A percentile compares a stretch with the other conserved stretches of the same genome.
Evolutionary conservation across 2,329 filamentous ascomycete species (phyloP).

Genomic region (Hypoxylon sp.): DNA sequence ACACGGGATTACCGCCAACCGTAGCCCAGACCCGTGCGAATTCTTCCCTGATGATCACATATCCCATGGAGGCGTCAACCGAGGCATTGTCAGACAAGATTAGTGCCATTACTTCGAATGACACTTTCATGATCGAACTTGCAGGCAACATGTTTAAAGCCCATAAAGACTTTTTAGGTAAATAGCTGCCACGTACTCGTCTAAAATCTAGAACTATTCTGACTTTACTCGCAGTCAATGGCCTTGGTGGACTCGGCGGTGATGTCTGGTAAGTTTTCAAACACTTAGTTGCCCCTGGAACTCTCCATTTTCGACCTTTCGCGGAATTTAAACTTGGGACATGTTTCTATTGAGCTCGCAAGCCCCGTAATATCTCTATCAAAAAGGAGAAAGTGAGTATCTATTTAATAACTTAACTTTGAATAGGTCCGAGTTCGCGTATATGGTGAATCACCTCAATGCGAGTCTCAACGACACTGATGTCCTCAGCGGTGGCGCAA

Average conservation of each 20-base stretch:
- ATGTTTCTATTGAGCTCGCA: neutral
- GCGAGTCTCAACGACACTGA: conserved; percentile 69
- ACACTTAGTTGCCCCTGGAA: neutral
- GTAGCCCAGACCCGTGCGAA: conserved; percentile 63
- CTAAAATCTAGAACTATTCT: conserved; percentile 6
- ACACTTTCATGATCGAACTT: conserved; percentile 57
- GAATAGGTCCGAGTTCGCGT: conserved; percentile 70
- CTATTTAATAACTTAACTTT: neutral
- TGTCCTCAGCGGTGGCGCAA: conserved; percentile 59
- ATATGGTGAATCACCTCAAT: conserved; percentile 71
- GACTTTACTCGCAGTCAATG: conserved; percentile 47
- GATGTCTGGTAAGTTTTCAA: conserved; percentile 65
- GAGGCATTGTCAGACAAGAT: conserved; percentile 57
- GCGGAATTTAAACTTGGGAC: neutral
- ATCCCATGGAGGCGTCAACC: conserved; percentile 55
- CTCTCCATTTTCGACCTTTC: neutral
- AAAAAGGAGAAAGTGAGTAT: neutral
- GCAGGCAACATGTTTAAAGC: conserved; percentile 62
- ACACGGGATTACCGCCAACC: conserved; percentile 68
- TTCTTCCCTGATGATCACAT: conserved; percentile 56
- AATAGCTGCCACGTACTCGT: neutral
- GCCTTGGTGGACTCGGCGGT: conserved; percentile 62
- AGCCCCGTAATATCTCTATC: neutral
- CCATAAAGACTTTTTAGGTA: conserved; percentile 58
- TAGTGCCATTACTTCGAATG: conserved; percentile 54